Base-by-base conservation (phyloP, 2,329 filamentous ascomycete species). In the Mycogone perniciosa region DNA sequence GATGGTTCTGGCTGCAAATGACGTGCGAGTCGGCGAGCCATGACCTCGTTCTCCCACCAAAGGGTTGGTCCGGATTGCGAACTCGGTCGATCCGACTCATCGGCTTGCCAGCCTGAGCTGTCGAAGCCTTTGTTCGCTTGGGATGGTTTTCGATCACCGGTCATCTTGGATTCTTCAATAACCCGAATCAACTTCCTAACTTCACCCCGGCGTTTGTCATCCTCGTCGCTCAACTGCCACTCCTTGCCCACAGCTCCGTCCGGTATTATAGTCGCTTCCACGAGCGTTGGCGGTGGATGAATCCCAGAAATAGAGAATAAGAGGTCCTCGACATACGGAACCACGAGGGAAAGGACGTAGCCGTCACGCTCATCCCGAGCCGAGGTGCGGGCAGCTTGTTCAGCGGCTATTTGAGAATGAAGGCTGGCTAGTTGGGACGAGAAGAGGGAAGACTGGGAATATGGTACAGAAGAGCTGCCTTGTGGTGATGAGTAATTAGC, bases 11-110 rank as follows among this genome's bases (percentile, higher is more conserved):
- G 74, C 52, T 72, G 69, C 3, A 80, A 59, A 46, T 71, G 68
- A 4, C 56, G 62, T 8, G 75, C 75, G 8, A 80, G 59, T 0
- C 76, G 70, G 6, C 53, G 55, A 0, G 76, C 75, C 68, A 75
- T 69, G 2, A 59, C 62, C 50, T 74, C 74, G 43, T 79, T 73
- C 1, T 55, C 56, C 70, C 74, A 80, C 75, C 76, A 80, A 51
- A 71, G 66, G 3, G 27, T 48, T 13, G 2, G 48, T 4, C 0
- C 52, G 34, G 2, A 45, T 50, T 4, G 44, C 13, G 1, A 51
- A 1, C 74, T 73, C 74, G 74, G 76, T 26, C 74, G 74, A 42
- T 50, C 38, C 27, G 20, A n/a, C 42, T 31, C 42, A 13, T 10
- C 27, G 30, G 39, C 20, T 29, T 26, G 26, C 26, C n/a, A 45